Conservation (phyloP, 371 early-diverging fungal species). For the Mortierella sp. region DNA sequence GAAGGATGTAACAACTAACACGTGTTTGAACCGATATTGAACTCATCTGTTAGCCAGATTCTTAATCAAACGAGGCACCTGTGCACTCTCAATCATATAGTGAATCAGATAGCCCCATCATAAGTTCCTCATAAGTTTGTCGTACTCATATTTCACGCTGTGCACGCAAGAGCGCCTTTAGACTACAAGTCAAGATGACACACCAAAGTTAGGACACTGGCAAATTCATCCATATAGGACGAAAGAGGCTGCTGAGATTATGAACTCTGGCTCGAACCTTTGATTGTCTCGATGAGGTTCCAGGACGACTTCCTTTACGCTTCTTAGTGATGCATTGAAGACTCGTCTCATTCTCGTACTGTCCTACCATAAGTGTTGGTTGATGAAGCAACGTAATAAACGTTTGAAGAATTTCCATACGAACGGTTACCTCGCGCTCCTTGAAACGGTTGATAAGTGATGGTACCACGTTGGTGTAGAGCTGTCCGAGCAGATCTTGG, state of each 20-base stretch:
- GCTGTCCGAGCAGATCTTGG: conserved; percentile 69
- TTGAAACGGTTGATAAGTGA: conserved; percentile 83
- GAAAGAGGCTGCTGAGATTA: too few relatives aligned
- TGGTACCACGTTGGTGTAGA: conserved; percentile 77
- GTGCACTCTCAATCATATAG: too few relatives aligned
- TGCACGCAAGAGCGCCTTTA: conserved; percentile 62
- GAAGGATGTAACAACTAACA: conserved; percentile 78
- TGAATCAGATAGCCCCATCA: too few relatives aligned
- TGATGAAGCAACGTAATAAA: conserved; percentile 80
- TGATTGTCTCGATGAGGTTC: conserved; percentile 59
- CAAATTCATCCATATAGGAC: too few relatives aligned
- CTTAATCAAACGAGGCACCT: conserved; percentile 73
- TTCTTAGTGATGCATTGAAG: conserved; percentile 43
- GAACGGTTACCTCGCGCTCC: conserved; percentile 93
- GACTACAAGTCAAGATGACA: conserved; percentile 30
- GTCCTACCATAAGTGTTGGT: conserved; percentile 64
- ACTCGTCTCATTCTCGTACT: conserved; percentile 35
- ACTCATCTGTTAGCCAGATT: conserved; percentile 75
- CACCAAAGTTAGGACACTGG: too few relatives aligned
- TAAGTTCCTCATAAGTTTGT: too few relatives aligned
- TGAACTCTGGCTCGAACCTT: too few relatives aligned
- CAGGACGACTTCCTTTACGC: conserved; percentile 54
- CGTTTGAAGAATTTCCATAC: conserved; percentile 83
- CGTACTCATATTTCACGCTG: too few relatives aligned
- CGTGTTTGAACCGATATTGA: conserved; percentile 81